A percentile compares a stretch with the other conserved stretches of the same genome.
These are phyloP conservation scores for Phlebopus sp. DNA, from an alignment of 1,284 basidiomycete genomes.

Conservation along the genomic window DNA sequence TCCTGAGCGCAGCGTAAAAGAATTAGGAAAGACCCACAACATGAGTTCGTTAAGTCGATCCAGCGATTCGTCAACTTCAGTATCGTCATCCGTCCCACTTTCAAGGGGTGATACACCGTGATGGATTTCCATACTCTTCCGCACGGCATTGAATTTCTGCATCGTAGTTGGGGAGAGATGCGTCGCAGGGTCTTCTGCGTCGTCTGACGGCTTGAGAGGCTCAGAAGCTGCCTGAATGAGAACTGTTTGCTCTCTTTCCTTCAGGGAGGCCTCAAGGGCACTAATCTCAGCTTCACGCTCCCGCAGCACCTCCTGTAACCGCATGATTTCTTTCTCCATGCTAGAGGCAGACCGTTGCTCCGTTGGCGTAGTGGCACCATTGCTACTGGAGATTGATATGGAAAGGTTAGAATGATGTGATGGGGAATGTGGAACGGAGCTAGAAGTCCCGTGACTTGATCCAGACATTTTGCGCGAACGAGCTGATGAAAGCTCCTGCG, in stretches of 20 bases:
- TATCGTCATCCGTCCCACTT: conserved; percentile 27
- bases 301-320: conserved; percentile 83
- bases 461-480: conserved; percentile 79
- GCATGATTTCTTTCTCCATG: conserved; percentile 90
- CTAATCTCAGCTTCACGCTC: conserved; percentile 87
- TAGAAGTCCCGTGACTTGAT: conserved; percentile 66
- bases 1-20: conserved; percentile 7
- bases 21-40: conserved; percentile 52
- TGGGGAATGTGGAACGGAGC: conserved; percentile 51
- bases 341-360: conserved; percentile 74
- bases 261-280: conserved; percentile 67
- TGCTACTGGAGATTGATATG: conserved; percentile 50
- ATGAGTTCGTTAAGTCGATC: conserved; percentile 83
- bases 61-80: conserved; percentile 66
- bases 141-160: conserved; percentile 67
- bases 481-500: conserved; percentile 92
- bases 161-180: conserved; percentile 67
- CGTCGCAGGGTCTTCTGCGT: conserved; percentile 25
- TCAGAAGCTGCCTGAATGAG: conserved; percentile 4
- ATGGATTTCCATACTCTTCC: conserved; percentile 57
- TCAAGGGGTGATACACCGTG: conserved; percentile 33
- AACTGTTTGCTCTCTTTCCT: conserved; percentile 40
- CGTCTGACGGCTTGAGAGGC: conserved; percentile 5
- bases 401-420: conserved; percentile 60
- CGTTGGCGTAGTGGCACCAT: conserved; percentile 36